Base-by-base conservation (phyloP, 805 yeast genomes). In the Ascoidea asiatica region DNA sequence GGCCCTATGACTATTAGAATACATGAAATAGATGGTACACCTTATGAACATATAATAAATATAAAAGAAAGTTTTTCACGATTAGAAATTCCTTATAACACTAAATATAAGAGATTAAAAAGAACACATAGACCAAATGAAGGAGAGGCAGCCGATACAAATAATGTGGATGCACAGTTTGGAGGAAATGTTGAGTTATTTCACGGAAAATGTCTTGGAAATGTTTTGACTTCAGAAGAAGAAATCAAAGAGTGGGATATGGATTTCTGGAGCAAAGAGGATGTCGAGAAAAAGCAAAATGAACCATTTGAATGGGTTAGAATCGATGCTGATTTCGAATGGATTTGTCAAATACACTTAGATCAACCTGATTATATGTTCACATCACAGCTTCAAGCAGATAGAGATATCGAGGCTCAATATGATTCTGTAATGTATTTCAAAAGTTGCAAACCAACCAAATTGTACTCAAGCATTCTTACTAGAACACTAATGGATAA, bases 261-360 rank as follows among this genome's bases (percentile, higher is more conserved):
- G 8, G 68, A 73, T 1, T 95, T 86, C 39, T 78, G 85, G 75
- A 65, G 73, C 13, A 71, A 71, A 41, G 80, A 79, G 23, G 88
- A 81, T 43, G 89, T 79, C 47, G 88, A 80, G 38, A 65, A 65
- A 38, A 69, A 76, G 65, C 69, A 75, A 19, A 78, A 76, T 53
- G 97, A 90, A 54, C 96, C 96, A 0, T 92, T 88, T 61, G 98
- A 92, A 55, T 92, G 99, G 99, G 71, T 92, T 37, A 70, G 99
- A 53, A 85, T 90, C n/a, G 99, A 92, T 63, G 89, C 97, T 0
- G 99, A 92, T 59, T 84, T 81, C 55, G 98, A 92, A 59, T 92
- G 99, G 99, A 81, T 92, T 42, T 86, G 95, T 48, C 76, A 75
- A 51, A 67, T 86, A 19, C 71, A 77, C 47, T 76, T 92, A 33